Conservation (phyloP, 2,329 filamentous ascomycete species). For the Penicillium verrucosum region DNA sequence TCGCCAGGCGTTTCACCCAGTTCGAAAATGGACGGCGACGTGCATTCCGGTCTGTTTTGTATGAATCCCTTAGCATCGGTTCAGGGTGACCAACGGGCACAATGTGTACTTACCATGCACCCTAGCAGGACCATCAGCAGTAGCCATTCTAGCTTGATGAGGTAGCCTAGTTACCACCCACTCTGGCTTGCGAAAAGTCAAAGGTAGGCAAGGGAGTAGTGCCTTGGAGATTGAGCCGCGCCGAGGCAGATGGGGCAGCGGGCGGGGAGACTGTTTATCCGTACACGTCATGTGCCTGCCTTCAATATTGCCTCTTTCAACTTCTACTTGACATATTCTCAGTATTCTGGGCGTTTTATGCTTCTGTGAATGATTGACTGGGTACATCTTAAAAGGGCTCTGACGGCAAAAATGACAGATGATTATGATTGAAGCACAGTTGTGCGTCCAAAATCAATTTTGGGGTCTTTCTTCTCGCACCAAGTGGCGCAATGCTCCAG, state of each 20-base stretch:
- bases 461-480: not conserved
- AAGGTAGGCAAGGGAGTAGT: slow-evolving; percentile 7
- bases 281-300: slow-evolving; percentile 22
- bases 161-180: not conserved
- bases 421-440: not conserved
- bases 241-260: slow-evolving; percentile 14
- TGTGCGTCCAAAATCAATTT: not conserved
- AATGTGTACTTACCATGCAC: slow-evolving; percentile 43
- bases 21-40: slow-evolving; percentile 83
- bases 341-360: not conserved
- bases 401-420: not conserved
- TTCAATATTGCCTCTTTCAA: slow-evolving; percentile 3
- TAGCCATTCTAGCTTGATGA: slow-evolving; percentile 27
- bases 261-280: slow-evolving; percentile 25
- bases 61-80: slow-evolving; percentile 11
- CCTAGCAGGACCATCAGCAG: slow-evolving; percentile 37
- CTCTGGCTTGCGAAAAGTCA: slow-evolving; percentile 5
- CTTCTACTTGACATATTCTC: not conserved
- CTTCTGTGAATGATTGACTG: not conserved
- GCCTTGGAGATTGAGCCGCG: not conserved
- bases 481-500: slow-evolving; percentile 4
- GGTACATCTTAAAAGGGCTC: not conserved
- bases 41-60: slow-evolving; percentile 62
- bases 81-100: slow-evolving; percentile 4
- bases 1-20: slow-evolving; percentile 91